Evolutionary conservation across 768 basidiomycete species (phyloP).

Genomic region (Tylopilus felleus): DNA sequence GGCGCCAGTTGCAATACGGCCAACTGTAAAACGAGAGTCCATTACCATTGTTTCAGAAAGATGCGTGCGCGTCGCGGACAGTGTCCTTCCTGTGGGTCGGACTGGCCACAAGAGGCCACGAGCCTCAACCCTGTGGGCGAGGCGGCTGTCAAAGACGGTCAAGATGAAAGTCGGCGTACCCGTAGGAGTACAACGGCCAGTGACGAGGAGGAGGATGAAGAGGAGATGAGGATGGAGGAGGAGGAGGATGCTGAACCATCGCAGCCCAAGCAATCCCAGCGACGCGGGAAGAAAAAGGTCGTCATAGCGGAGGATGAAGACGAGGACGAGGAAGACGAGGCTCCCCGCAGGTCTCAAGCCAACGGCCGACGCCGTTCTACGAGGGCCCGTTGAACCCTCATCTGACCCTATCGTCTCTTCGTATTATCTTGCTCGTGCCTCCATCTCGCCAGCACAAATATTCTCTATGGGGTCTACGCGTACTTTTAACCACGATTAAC

Average conservation of each 20-base stretch:
- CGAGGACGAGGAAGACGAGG: constrained; percentile 35
- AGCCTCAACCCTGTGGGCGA: constrained; percentile 63
- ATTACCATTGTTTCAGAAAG: constrained; percentile 58
- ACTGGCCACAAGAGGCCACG: constrained; percentile 59
- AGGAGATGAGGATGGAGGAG: constrained; percentile 34
- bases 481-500: constrained; percentile 13
- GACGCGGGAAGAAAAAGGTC: constrained; percentile 28
- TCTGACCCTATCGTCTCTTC: constrained; percentile 1
- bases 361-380: constrained; percentile 20
- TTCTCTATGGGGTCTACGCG: constrained; percentile 11
- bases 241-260: constrained; percentile 31
- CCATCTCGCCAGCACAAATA: neutral
- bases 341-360: constrained; percentile 18
- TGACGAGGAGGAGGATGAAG: constrained; percentile 42
- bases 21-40: constrained; percentile 64
- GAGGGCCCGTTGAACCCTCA: too few species aligned
- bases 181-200: constrained; percentile 35
- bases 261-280: constrained; percentile 27
- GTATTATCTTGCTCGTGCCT: neutral
- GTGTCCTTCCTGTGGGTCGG: constrained; percentile 56
- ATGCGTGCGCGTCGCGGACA: constrained; percentile 41
- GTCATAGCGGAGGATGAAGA: constrained; percentile 46
- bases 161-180: constrained; percentile 43
- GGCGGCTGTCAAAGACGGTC: constrained; percentile 58
- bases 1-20: constrained; percentile 59